Evolutionary conservation across 1,284 basidiomycete genomes (phyloP).

Genomic region (Hemileia vastatrix): DNA sequence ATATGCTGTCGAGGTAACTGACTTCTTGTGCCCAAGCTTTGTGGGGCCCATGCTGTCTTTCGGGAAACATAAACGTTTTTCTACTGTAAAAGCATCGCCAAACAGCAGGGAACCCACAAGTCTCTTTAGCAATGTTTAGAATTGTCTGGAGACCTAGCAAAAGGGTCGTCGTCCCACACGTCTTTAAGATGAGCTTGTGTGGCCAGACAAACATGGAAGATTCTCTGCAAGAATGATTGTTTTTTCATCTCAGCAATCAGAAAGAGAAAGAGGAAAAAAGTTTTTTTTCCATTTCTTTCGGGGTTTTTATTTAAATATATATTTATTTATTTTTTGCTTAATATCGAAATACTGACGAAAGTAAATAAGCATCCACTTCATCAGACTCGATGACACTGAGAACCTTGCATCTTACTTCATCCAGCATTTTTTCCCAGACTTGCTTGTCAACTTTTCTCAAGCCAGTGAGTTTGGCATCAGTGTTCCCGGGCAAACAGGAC

Average conservation of each 20-base stretch:
- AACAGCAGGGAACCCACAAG: slow-evolving; percentile 64
- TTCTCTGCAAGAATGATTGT: slow-evolving; percentile 66
- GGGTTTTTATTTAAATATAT: neutral
- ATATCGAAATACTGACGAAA: slow-evolving; percentile 59
- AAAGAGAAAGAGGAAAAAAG: neutral
- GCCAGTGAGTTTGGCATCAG: slow-evolving; percentile 49
- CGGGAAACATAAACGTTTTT: slow-evolving; percentile 99
- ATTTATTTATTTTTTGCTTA: neutral
- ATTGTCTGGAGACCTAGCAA: slow-evolving; percentile 85
- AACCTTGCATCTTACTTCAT: slow-evolving; percentile 94
- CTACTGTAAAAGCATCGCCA: slow-evolving; percentile 91
- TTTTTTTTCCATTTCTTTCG: no score
- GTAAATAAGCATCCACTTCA: slow-evolving; percentile 86
- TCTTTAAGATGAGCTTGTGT: slow-evolving; percentile 95
- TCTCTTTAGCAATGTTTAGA: slow-evolving; percentile 71
- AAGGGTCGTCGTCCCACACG: slow-evolving; percentile 96
- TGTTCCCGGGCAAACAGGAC: slow-evolving; percentile 45
- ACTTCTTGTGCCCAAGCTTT: slow-evolving; percentile 91
- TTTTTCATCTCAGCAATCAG: no score
- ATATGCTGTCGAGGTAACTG: slow-evolving; percentile 77
- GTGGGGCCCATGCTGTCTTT: slow-evolving; percentile 87
- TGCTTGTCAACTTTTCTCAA: slow-evolving; percentile 64
- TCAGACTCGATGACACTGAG: slow-evolving; percentile 76
- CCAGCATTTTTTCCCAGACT: slow-evolving; percentile 94
- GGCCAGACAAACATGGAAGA: slow-evolving; percentile 93